Conservation (phyloP, 805 yeast species). For the Zygosaccharomyces bailii region DNA sequence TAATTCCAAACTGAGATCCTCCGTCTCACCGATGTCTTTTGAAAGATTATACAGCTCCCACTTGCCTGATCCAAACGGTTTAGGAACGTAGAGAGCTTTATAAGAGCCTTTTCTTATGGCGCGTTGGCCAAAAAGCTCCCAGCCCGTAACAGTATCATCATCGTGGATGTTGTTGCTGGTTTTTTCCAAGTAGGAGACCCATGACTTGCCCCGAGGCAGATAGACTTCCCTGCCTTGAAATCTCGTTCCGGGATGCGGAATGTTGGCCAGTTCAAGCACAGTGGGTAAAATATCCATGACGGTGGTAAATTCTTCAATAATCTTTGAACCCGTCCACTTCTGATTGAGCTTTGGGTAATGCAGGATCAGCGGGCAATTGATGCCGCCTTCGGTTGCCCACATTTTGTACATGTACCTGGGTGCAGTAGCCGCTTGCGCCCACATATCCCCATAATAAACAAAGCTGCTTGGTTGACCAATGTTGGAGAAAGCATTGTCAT, state of each 20-base stretch:
- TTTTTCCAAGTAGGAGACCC: slow-evolving; percentile 40
- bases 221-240: slow-evolving; percentile 45
- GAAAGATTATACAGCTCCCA: slow-evolving; percentile 48
- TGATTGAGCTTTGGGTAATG: slow-evolving; percentile 40
- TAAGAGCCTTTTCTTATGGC: slow-evolving; percentile 50
- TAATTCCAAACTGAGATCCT: slow-evolving; percentile 39
- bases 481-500: slow-evolving; percentile 44
- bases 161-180: slow-evolving; percentile 36
- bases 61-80: slow-evolving; percentile 46
- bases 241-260: slow-evolving; percentile 40
- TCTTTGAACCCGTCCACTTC: slow-evolving; percentile 29
- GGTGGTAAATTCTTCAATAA: slow-evolving; percentile 44
- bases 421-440: slow-evolving; percentile 64
- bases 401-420: slow-evolving; percentile 52
- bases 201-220: slow-evolving; percentile 45
- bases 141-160: slow-evolving; percentile 47
- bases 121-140: slow-evolving; percentile 58
- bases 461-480: slow-evolving; percentile 49
- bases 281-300: slow-evolving; percentile 63
- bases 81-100: slow-evolving; percentile 48
- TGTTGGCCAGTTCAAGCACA: slow-evolving; percentile 47
- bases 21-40: slow-evolving; percentile 50
- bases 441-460: slow-evolving; percentile 51
- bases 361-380: slow-evolving; percentile 52
- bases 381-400: slow-evolving; percentile 61